Evolutionary conservation across 441 rosid species (phyloP).

Genomic region (Rhodomyrtus psidioides): DNA sequence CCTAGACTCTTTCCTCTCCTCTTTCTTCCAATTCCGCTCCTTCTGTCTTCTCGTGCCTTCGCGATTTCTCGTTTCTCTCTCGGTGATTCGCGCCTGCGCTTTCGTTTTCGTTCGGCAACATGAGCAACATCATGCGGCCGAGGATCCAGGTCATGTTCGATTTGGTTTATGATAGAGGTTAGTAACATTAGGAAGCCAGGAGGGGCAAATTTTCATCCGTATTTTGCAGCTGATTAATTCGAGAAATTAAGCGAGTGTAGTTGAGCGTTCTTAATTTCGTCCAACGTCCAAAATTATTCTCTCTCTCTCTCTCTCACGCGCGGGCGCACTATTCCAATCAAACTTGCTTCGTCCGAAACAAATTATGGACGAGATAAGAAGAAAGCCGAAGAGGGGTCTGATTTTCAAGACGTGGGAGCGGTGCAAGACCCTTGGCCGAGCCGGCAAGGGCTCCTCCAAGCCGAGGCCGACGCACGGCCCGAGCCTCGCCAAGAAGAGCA

Average conservation of each 20-base stretch:
- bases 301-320: too few relatives aligned
- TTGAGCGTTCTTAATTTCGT: not conserved
- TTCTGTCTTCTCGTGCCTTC: not conserved
- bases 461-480: not conserved
- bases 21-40: not conserved
- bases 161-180: not conserved
- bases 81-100: too few relatives aligned
- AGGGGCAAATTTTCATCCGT: not conserved
- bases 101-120: not conserved
- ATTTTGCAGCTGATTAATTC: not conserved
- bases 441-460: not conserved
- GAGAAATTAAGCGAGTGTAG: not conserved
- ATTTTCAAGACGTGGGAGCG: conserved; percentile 34
- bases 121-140: not conserved
- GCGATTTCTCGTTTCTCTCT: not conserved
- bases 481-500: not conserved
- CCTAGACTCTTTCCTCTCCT: not conserved
- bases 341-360: not conserved
- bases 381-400: conserved; percentile 24
- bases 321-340: not conserved
- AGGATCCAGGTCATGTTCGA: not conserved
- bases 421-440: conserved; percentile 18
- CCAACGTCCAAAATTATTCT: not conserved
- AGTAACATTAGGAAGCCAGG: not conserved
- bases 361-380: not conserved